Conservation (phyloP, 2,329 filamentous ascomycete genomes). For the Claviceps fusiformis region DNA sequence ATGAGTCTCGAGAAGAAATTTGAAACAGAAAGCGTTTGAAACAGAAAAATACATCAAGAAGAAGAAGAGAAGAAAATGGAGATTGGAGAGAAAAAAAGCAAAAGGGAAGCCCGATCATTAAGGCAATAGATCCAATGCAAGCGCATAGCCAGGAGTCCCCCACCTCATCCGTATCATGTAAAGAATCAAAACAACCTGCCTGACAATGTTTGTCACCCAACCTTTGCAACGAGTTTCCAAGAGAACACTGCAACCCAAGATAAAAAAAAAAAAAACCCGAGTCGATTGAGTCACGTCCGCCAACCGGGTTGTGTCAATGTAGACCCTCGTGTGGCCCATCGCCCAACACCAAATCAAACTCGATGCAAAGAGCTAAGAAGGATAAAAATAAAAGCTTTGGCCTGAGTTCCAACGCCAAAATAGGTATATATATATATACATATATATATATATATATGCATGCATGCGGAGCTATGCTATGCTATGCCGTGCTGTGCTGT, state of each 20-base stretch:
- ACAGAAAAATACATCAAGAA: not conserved
- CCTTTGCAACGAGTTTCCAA: not conserved
- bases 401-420: slow-evolving; percentile 5
- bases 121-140: not conserved
- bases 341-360: not conserved
- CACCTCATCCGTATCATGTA: not conserved
- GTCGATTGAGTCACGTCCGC: not conserved
- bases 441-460: not conserved
- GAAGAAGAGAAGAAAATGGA: not conserved
- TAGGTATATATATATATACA: not conserved
- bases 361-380: not conserved
- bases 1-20: not conserved
- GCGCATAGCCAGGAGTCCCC: not conserved
- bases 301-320: not conserved
- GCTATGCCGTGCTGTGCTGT: not conserved
- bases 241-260: not conserved
- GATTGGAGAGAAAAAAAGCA: not conserved
- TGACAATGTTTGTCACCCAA: not conserved
- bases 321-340: not conserved
- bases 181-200: not conserved
- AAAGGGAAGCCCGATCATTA: not conserved
- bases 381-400: not conserved
- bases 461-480: not conserved
- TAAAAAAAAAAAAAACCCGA: too few species aligned
- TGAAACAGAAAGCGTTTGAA: not conserved